Conservation (phyloP, 495 filamentous ascomycete species). For the Hypomontagnella monticulosa region DNA sequence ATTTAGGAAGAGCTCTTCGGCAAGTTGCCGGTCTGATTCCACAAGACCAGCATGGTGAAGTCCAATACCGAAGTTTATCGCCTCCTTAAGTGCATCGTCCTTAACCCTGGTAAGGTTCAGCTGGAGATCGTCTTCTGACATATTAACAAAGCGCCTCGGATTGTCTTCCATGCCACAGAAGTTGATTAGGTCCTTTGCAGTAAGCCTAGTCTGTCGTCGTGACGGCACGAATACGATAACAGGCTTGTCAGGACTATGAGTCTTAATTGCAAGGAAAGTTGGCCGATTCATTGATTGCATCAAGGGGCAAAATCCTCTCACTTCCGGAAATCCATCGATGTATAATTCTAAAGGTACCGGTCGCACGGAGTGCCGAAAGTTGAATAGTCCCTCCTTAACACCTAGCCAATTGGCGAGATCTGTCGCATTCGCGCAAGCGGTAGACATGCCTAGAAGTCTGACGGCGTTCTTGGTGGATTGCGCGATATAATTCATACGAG, state of each 20-base stretch:
- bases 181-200: constrained; percentile 95
- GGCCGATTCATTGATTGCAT: constrained; percentile 99
- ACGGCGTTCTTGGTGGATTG: constrained; percentile 89
- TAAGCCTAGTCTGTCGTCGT: constrained; percentile 91
- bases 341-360: constrained; percentile 95
- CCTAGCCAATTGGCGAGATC: constrained; percentile 97
- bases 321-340: constrained; percentile 97
- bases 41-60: constrained; percentile 97
- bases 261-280: constrained; percentile 95
- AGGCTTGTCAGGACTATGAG: constrained; percentile 93
- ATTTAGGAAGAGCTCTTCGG: constrained; percentile 94
- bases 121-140: constrained; percentile 94
- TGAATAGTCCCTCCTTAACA: constrained; percentile 96
- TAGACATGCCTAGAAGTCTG: constrained; percentile 95
- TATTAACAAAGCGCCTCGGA: constrained; percentile 87
- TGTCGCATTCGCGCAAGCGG: constrained; percentile 93
- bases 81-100: constrained; percentile 89
- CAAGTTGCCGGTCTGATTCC: constrained; percentile 88
- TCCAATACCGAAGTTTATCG: constrained; percentile 95
- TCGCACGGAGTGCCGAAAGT: constrained; percentile 97
- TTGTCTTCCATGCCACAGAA: constrained; percentile 99
- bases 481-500: constrained; percentile 99
- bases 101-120: constrained; percentile 85
- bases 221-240: constrained; percentile 99
- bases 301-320: constrained; percentile 92